These are phyloP conservation scores for Protea cynaroides DNA, from an alignment of 164 flowering plant species.

Conservation along the genomic window DNA sequence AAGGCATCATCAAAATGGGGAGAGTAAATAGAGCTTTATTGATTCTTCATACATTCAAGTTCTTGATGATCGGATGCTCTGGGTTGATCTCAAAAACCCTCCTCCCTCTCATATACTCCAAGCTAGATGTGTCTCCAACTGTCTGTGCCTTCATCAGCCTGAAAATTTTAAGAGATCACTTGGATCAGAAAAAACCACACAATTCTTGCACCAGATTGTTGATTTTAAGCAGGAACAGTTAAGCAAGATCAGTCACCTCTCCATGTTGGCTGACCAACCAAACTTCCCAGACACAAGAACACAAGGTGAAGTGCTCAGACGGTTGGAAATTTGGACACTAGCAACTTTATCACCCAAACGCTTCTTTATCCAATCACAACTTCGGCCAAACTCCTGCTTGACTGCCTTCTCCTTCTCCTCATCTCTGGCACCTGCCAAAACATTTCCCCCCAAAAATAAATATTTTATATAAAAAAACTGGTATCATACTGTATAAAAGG, in stretches of 20 bases:
- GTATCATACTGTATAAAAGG: no score
- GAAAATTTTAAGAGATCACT: conserved; percentile 6
- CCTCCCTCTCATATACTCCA: conserved; percentile 80
- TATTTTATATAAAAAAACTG: no score
- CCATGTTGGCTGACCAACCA: conserved; percentile 99
- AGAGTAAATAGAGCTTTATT: background rate
- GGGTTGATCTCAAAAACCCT: conserved; percentile 90
- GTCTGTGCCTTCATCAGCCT: conserved; percentile 87
- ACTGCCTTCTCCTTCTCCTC: conserved; percentile 78
- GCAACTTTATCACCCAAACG: conserved; percentile 83
- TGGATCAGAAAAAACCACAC: background rate
- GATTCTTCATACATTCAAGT: conserved; percentile 40
- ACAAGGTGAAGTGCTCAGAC: conserved; percentile 89
- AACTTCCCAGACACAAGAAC: conserved; percentile 92
- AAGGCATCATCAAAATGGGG: no score
- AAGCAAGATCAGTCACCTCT: conserved; percentile 42
- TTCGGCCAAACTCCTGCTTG: conserved; percentile 73
- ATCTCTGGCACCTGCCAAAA: conserved; percentile 60
- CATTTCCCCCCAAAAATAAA: background rate
- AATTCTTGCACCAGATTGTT: background rate
- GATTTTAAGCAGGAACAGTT: background rate
- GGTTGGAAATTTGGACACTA: conserved; percentile 81
- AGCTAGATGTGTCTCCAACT: conserved; percentile 51
- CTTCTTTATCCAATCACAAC: conserved; percentile 96
- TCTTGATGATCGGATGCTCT: conserved; percentile 60